These are phyloP conservation scores for Lepidopterella palustris DNA, from an alignment of 495 filamentous ascomycete species.

Conservation along the genomic window DNA sequence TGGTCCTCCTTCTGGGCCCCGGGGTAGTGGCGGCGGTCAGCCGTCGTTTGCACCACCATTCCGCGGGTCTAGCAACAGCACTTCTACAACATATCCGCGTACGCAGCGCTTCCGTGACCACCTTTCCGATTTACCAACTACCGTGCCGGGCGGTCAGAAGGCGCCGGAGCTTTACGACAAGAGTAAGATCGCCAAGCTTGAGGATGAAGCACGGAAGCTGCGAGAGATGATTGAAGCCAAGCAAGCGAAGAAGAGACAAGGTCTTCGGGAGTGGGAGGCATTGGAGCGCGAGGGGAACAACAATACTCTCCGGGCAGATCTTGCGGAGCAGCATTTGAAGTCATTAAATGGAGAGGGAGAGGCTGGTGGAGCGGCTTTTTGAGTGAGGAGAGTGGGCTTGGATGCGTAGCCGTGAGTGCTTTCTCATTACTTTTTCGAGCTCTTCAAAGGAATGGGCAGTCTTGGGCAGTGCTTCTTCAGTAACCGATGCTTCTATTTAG, in stretches of 20 bases:
- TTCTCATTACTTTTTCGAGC: no score
- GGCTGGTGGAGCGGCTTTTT: conserved; percentile 32
- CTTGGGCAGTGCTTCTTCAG: no score
- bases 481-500: no score
- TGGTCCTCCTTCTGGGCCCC: conserved; percentile 24
- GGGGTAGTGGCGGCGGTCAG: conserved; percentile 5
- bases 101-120: conserved; percentile 46
- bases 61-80: conserved; percentile 44
- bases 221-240: conserved; percentile 50
- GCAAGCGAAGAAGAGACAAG: conserved; percentile 46
- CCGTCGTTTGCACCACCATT: conserved; percentile 30
- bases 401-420: no score
- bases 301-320: conserved; percentile 52
- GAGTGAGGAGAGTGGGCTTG: background rate
- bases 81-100: conserved; percentile 45
- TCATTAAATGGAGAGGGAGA: conserved; percentile 51
- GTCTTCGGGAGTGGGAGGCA: conserved; percentile 53
- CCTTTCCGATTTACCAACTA: conserved; percentile 45
- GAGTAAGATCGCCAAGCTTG: conserved; percentile 38
- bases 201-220: conserved; percentile 50
- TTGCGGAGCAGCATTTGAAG: conserved; percentile 55
- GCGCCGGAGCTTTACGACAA: conserved; percentile 40
- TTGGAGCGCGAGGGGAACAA: conserved; percentile 53
- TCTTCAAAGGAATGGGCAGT: no score
- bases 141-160: conserved; percentile 52